Conservation (phyloP, 176 grass and related monocot genomes). For the Cenchrus americanus region DNA sequence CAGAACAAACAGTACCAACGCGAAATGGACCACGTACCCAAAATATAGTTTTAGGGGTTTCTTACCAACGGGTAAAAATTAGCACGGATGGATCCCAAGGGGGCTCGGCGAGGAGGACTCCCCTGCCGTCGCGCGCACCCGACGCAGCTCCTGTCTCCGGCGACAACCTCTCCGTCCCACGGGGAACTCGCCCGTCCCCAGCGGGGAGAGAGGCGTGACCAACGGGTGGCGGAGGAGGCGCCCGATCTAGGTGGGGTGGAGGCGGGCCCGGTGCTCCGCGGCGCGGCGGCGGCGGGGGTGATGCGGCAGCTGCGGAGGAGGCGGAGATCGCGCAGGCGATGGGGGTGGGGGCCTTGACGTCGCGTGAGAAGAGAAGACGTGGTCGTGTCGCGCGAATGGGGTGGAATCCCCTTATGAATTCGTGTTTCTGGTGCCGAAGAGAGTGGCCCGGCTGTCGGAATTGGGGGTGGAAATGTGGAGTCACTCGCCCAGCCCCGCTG, state of each 20-base stretch:
- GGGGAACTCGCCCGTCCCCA: background rate
- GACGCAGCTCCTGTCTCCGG: background rate
- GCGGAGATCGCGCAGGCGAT: background rate
- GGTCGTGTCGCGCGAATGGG: background rate
- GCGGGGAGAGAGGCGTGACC: background rate
- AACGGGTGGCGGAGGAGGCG: background rate
- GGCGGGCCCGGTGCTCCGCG: background rate
- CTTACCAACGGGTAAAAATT: background rate
- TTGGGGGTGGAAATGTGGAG: background rate
- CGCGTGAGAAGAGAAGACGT: background rate
- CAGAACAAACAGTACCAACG: background rate
- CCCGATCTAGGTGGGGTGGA: background rate
- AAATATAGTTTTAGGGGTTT: background rate
- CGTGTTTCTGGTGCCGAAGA: background rate
- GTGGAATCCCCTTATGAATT: background rate
- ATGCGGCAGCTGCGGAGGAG: background rate
- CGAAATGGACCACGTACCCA: background rate
- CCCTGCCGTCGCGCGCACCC: background rate
- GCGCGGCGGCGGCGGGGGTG: background rate
- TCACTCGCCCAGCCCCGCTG: background rate
- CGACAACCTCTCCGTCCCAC: background rate
- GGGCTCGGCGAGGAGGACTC: background rate
- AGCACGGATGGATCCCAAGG: background rate
- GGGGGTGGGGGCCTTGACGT: background rate
- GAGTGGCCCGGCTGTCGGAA: slow-evolving; percentile 3